Conservation (phyloP, 768 basidiomycete species). For the Russula sp. region DNA sequence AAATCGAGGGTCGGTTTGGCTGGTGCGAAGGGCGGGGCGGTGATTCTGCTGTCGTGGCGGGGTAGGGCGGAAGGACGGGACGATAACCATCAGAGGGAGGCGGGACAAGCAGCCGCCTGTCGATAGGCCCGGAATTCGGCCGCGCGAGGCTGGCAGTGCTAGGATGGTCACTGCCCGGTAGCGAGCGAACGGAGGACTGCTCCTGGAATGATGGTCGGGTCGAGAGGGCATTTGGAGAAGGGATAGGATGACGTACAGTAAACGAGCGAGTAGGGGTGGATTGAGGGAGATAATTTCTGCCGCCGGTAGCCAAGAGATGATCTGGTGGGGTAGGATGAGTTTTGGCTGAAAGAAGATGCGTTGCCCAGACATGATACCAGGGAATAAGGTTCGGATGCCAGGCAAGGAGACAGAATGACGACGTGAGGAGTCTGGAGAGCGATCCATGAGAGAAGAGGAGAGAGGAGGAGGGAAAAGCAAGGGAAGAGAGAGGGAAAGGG, state of each 20-base stretch:
- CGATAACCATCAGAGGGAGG: constrained; percentile 12
- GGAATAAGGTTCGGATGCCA: constrained; percentile 28
- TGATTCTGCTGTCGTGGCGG: not conserved
- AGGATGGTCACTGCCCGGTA: not conserved
- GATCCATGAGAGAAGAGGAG: constrained; percentile 12
- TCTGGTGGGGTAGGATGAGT: constrained; percentile 18
- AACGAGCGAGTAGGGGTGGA: not conserved
- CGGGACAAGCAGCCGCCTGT: constrained; percentile 3
- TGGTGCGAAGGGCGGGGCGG: constrained; percentile 7
- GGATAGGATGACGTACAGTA: not conserved
- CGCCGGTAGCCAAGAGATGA: constrained; percentile 17
- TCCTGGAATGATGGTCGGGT: not conserved
- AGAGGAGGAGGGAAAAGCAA: constrained; percentile 1
- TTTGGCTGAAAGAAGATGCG: constrained; percentile 2
- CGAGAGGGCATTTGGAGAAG: not conserved
- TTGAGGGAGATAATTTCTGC: constrained; percentile 7
- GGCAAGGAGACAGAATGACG: constrained; percentile 23
- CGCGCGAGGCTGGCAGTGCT: not conserved
- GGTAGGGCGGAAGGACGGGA: not conserved
- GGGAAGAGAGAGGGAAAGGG: constrained; percentile 9
- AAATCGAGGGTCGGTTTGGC: not conserved
- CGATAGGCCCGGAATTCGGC: constrained; percentile 1
- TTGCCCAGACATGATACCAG: constrained; percentile 23
- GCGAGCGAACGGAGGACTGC: constrained; percentile 5
- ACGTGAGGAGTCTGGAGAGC: constrained; percentile 8